Base-by-base conservation (phyloP, 805 yeast genomes). In the Myxozyma neotropica region DNA sequence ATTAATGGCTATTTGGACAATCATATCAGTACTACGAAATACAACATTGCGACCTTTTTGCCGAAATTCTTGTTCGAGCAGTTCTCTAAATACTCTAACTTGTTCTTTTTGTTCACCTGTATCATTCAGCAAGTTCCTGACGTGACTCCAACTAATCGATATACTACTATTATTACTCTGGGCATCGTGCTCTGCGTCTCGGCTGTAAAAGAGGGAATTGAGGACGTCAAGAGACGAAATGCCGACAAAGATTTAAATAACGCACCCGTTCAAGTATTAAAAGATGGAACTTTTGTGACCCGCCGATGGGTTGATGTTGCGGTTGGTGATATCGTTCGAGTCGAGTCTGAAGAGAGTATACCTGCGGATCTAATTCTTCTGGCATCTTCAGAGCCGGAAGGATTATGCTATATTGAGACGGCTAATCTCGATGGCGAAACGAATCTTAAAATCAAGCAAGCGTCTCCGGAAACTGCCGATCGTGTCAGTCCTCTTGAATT, bases 381-480 rank as follows among this genome's bases (percentile, higher is more conserved):
- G 35, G 84, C 94, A 24, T 90, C 97, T 0, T 93, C 98, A 0
- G 99, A 94, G 73, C 99, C 99, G 0, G 98, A 93, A 74, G 99
- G 99, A 1, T 78, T 94, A 61, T 95, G 99, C 73, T 94, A 94
- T 69, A 89, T 95, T 57, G 99, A 94, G 74, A 94, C 99, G 0
- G 96, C 99, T 0, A 94, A 94, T 70, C 78, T 94, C 67, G 99
- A 94, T 74, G 99, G 99, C 58, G 99, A 94, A 73, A 95, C 99
- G 0, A 94, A 94, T 72, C 79, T 94, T 69, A 94, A 94, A 71
- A 94, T 94, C 71, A 95, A 95, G 70, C 98, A 94, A 72, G 84
- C 97, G 0, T 80, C 80, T 53, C 77, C 82, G 1, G 96, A 91
- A 69, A 94, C 99, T 0, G 80, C 89, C 3, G 78, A 80, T 61